Conservation (phyloP, 352 stramenopile genomes). For the Pythium guiyangense region DNA sequence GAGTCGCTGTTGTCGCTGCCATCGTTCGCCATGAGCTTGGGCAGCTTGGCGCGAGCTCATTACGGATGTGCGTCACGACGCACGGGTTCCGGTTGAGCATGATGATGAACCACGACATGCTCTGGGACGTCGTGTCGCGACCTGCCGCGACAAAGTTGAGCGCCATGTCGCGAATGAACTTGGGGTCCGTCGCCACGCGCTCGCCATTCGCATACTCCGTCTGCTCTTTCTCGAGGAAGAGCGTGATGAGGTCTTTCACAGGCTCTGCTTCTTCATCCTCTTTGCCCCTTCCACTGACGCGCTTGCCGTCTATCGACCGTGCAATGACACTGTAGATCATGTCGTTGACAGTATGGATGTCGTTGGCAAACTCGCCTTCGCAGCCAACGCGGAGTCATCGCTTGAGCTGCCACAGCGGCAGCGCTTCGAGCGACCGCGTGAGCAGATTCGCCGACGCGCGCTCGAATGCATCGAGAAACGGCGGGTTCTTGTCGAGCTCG, state of each 20-base stretch:
- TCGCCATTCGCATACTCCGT: constrained; percentile 4
- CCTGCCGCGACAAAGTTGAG: constrained; percentile 79
- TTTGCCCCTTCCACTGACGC: background rate
- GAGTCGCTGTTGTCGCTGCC: too few relatives aligned
- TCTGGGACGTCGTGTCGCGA: constrained; percentile 68
- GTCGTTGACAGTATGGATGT: constrained; percentile 10
- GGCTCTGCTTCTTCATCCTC: too few relatives aligned
- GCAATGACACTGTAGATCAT: constrained; percentile 14
- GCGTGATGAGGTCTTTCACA: constrained; percentile 32
- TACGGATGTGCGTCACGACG: constrained; percentile 23
- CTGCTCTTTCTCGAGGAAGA: constrained; percentile 38
- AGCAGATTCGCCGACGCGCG: constrained; percentile 8
- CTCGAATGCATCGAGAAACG: constrained; percentile 31
- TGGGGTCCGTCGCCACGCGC: constrained; percentile 1
- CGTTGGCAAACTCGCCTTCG: constrained; percentile 3
- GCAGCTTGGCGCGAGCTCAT: constrained; percentile 26
- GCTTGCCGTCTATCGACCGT: background rate
- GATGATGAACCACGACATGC: constrained; percentile 72
- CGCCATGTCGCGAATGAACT: constrained; percentile 69
- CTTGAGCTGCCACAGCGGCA: constrained; percentile 21
- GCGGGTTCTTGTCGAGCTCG: constrained; percentile 11
- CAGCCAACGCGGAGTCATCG: constrained; percentile 16
- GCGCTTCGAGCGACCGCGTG: constrained; percentile 14
- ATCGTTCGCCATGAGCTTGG: constrained; percentile 12
- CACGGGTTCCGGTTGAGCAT: constrained; percentile 63